Evolutionary conservation across 2,329 filamentous ascomycete genomes (phyloP), one percentile per base, ranked within the genome.

Genomic region (Penicillium brasilianum): DNA sequence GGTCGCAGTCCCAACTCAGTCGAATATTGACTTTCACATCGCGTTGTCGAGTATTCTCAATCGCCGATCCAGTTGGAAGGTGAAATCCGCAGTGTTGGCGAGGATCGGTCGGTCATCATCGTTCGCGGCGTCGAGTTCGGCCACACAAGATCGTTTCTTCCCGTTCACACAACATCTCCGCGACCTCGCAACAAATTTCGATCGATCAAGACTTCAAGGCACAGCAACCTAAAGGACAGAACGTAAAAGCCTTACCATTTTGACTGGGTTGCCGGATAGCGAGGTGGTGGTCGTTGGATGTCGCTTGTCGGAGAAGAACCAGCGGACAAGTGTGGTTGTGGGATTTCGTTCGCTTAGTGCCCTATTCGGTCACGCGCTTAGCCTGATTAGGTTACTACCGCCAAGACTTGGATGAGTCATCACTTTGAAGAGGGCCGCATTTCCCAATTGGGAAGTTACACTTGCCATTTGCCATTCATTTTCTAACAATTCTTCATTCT

Each of bases 221-320:
- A 66, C 62, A 67, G 65, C 64, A 69, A 61, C 57, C 61, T 64
- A 60, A 50, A 64, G 66, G 22, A 59, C 48, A 60, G 52, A 55
- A 66, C 18, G 50, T 48, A 66, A 57, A 44, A 59, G 51, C 61
- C 78, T 79, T 80, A 80, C 78, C 78, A 80, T 80, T 78, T 79
- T 80, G 77, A 78, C 77, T 77, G 77, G 76, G 68, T 77, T 78
- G 75, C 77, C 77, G 77, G 77, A 73, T 78, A 74, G 73, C 73
- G 73, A 72, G 71, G 69, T 74, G 75, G 71, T 74, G 74, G 75
- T 78, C 76, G 77, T 74, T 76, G 71, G 68, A 72, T 72, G 72
- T 74, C 72, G 71, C 72, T 77, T 74, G 75, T 76, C 73, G 72
- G 69, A 74, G 72, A 71, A 67, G 72, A 71, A 69, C 71, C 61